Evolutionary conservation across 2,329 filamentous ascomycete genomes (phyloP).

Genomic region (Coccinonectria pachysandricola): DNA sequence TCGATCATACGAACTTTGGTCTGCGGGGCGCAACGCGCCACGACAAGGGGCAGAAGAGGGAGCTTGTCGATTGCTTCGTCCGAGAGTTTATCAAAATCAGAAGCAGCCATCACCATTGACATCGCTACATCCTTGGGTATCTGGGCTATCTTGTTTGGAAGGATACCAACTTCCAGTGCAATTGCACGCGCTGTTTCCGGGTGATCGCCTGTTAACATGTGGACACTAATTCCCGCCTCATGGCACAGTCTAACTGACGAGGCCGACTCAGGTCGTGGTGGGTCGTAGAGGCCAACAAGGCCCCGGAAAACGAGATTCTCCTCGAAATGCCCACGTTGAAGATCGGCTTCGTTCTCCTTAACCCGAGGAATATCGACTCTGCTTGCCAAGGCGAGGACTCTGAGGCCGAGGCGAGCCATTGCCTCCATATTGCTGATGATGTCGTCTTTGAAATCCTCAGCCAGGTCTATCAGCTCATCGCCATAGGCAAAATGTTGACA

Average conservation of each 20-base stretch:
- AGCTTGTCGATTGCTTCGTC: slow-evolving; percentile 53
- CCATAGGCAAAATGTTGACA: slow-evolving; percentile 44
- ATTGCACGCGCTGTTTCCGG: slow-evolving; percentile 50
- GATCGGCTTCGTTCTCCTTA: slow-evolving; percentile 27
- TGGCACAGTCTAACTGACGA: slow-evolving; percentile 44
- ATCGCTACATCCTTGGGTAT: slow-evolving; percentile 40
- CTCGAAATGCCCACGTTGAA: slow-evolving; percentile 48
- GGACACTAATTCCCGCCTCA: slow-evolving; percentile 47
- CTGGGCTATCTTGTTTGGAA: slow-evolving; percentile 27
- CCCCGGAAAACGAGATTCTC: slow-evolving; percentile 52
- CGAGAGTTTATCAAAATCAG: slow-evolving; percentile 52
- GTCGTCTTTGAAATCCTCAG: slow-evolving; percentile 40
- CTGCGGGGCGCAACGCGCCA: slow-evolving; percentile 57
- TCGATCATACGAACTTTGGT: slow-evolving; percentile 69
- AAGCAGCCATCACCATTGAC: slow-evolving; percentile 51
- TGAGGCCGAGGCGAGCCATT: slow-evolving; percentile 54
- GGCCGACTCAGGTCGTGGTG: slow-evolving; percentile 53
- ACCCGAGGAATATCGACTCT: slow-evolving; percentile 30
- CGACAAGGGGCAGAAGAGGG: slow-evolving; percentile 52
- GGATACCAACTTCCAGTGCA: slow-evolving; percentile 49
- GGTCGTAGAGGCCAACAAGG: slow-evolving; percentile 57
- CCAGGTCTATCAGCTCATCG: slow-evolving; percentile 35
- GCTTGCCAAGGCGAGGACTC: slow-evolving; percentile 57
- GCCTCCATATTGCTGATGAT: slow-evolving; percentile 60
- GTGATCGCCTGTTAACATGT: slow-evolving; percentile 58